A percentile compares a stretch with the other conserved stretches of the same genome.
phyloP scores from a whole-genome alignment of 2,329 filamentous ascomycete species.

The Arachnomyces sp. region DNA sequence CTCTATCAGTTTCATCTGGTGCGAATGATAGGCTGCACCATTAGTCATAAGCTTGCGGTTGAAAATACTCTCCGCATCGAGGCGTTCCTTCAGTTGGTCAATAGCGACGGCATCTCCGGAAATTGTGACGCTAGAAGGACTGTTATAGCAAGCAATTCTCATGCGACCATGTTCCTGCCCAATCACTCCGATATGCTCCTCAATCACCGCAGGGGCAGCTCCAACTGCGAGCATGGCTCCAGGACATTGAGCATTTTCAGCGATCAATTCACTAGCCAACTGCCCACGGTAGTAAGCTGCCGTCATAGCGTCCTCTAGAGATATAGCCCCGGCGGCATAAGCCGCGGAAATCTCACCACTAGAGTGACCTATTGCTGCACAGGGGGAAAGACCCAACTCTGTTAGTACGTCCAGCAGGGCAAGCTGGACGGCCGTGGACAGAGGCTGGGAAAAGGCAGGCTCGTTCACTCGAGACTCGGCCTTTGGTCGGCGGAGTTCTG shows the following conservation, averaged over 20 bases:
- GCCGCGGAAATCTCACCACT: slow-evolving; percentile 23
- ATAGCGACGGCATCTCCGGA: slow-evolving; percentile 20
- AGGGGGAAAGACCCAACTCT: slow-evolving; percentile 10
- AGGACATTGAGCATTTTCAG: background rate
- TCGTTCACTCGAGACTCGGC: too few relatives aligned
- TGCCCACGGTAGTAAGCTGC: slow-evolving; percentile 16
- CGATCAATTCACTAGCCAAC: slow-evolving; percentile 2
- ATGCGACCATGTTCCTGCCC: background rate
- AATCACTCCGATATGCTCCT: slow-evolving; percentile 2
- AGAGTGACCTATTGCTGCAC: slow-evolving; percentile 18
- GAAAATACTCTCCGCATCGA: slow-evolving; percentile 18
- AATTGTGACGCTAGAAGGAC: slow-evolving; percentile 20
- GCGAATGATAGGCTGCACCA: slow-evolving; percentile 20
- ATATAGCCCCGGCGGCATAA: slow-evolving; percentile 14
- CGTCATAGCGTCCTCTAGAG: slow-evolving; percentile 12
- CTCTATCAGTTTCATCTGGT: slow-evolving; percentile 14
- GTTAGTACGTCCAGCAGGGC: slow-evolving; percentile 16
- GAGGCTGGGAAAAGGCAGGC: slow-evolving; percentile 10
- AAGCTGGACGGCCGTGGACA: slow-evolving; percentile 17
- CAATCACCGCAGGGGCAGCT: slow-evolving; percentile 2
- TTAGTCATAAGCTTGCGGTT: slow-evolving; percentile 12
- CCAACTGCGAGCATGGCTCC: slow-evolving; percentile 15
- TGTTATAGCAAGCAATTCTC: slow-evolving; percentile 17
- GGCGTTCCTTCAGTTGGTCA: slow-evolving; percentile 24
- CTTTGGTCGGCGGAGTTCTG: too few relatives aligned